These are phyloP conservation scores for Scolecobasidium constrictum DNA, from an alignment of 2,329 filamentous ascomycete genomes.

Conservation along the genomic window DNA sequence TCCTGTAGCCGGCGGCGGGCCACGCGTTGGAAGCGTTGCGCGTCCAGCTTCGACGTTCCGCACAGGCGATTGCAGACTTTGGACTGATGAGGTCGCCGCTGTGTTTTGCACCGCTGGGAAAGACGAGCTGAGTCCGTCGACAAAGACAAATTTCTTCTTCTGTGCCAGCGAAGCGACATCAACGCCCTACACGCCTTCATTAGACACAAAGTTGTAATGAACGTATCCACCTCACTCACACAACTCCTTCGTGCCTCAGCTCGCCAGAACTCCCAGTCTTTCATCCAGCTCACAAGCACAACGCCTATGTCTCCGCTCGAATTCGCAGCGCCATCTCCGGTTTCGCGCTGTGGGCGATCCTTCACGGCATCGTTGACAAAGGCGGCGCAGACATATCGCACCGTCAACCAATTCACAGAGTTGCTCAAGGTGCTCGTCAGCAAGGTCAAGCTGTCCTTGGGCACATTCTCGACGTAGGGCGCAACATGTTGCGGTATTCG, in stretches of 20 bases:
- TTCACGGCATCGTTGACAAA: conserved; percentile 21
- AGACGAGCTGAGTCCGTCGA: conserved; percentile 57
- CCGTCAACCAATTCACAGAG: conserved; percentile 43
- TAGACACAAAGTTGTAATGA: too few relatives aligned
- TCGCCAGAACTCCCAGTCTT: conserved; percentile 69
- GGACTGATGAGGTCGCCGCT: neutral
- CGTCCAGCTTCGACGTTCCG: too few relatives aligned
- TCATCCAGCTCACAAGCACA: conserved; percentile 72
- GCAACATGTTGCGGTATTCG: conserved; percentile 28
- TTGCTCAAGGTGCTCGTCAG: conserved; percentile 34
- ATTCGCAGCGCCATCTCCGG: conserved; percentile 2
- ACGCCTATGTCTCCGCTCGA: conserved; percentile 30
- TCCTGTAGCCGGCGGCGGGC: neutral
- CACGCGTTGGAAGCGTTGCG: neutral
- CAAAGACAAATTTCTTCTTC: conserved; percentile 54
- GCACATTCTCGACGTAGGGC: conserved; percentile 25
- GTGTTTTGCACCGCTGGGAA: neutral
- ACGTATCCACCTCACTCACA: too few relatives aligned
- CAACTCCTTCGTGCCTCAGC: conserved; percentile 56
- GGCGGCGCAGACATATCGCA: conserved; percentile 40
- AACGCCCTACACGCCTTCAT: conserved; percentile 51
- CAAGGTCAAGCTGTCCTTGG: conserved; percentile 28
- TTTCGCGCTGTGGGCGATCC: conserved; percentile 28
- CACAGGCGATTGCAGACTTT: neutral
- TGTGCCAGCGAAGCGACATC: conserved; percentile 53